Base-by-base conservation (phyloP, 2,329 filamentous ascomycete species). In the Coniella vitis region DNA sequence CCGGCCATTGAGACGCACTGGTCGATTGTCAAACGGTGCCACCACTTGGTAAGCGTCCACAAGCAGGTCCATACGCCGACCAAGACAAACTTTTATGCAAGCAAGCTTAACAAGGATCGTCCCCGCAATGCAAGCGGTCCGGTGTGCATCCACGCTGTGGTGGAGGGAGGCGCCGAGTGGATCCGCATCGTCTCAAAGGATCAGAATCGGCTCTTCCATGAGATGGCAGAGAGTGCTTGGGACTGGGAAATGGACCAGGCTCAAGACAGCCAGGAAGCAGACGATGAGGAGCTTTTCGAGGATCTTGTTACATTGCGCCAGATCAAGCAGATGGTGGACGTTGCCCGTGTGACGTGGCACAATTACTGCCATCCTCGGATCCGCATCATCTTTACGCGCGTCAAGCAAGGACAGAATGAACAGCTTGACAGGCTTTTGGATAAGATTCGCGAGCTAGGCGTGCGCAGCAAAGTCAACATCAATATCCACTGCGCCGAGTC, bases 191-290 rank as follows among this genome's bases (percentile, higher is more conserved):
- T 66, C 19, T 60, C 56, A 38, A 62, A 60, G n/a, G 58, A 60
- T 0, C 57, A 61, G 31, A 52, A 52, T 22, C 58, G 58, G 13
- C 53, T 67, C n/a, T 47, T 61, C 29, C 53, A 60, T 25, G 60
- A 65, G 48, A 57, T 67, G 48, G 57, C 61, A n/a, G 59, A 60
- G n/a, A 59, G 56, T 19, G 62, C 63, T 0, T 65, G 63, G 60
- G 55, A 54, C 36, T 55, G 54, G 54, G 38, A 43, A 12, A 13
- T 8, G 3, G 49, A 51, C 5, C 54, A 43, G 2, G 52, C 25
- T n/a, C n/a, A 47, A 4, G 43, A 49, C 1, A 42, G 48, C 3
- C 53, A 55, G 4, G 48, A 45, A 1, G 45, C 55, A 14, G 54
- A 45, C 7, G 52, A 52, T 10, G 19, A 42, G 4, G 56, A 54